Conservation (phyloP, 177 flowering plant genomes). For the Vitis hybrid region DNA sequence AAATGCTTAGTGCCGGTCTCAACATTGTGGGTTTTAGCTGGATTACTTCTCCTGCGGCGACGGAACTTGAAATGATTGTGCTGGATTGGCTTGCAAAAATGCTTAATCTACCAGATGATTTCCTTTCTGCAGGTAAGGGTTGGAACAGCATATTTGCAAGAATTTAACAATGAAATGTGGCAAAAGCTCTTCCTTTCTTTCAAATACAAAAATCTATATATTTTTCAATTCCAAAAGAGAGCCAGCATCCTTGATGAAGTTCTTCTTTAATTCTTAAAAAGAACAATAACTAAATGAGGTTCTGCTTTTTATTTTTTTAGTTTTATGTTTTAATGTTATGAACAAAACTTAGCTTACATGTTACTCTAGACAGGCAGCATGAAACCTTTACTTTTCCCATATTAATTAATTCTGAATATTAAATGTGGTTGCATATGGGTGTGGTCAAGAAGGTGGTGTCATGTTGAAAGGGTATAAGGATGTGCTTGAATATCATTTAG, state of each 20-base stretch:
- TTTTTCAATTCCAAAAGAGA: too few species aligned
- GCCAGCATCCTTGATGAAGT: too few species aligned
- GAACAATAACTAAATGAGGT: background rate
- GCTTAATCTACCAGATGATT: slow-evolving; percentile 76
- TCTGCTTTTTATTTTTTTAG: background rate
- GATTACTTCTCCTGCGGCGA: slow-evolving; percentile 97
- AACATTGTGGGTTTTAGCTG: slow-evolving; percentile 96
- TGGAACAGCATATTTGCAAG: too few species aligned
- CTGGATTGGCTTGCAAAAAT: slow-evolving; percentile 93
- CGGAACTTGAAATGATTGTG: slow-evolving; percentile 95
- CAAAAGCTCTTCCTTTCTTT: too few species aligned
- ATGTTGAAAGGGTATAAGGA: background rate
- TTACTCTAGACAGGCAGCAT: background rate
- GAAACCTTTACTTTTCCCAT: background rate
- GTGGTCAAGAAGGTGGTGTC: background rate
- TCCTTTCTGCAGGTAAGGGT: slow-evolving; percentile 64
- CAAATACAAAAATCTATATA: too few species aligned
- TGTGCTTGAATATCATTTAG: background rate
- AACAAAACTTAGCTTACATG: background rate
- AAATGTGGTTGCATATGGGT: background rate
- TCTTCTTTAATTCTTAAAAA: too few species aligned
- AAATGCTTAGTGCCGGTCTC: slow-evolving; percentile 93
- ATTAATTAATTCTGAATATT: too few species aligned
- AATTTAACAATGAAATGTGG: too few species aligned
- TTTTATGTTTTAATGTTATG: background rate